phyloP scores from a whole-genome alignment of 2,329 filamentous ascomycete species.

The Botrytis sinoallii region DNA sequence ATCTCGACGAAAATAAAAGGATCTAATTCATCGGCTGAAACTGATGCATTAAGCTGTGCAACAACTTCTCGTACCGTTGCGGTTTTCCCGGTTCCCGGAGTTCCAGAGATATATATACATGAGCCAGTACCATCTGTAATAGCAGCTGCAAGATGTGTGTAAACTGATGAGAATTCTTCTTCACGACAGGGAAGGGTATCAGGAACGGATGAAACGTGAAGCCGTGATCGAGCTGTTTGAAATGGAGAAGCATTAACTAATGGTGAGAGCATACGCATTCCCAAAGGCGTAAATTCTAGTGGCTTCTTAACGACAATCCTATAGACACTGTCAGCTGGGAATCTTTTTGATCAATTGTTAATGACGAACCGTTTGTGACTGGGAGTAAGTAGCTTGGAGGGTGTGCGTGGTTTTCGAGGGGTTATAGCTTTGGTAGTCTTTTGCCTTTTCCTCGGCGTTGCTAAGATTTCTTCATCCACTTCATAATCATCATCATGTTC shows the following conservation, averaged over 20 bases:
- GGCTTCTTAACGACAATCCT: constrained; percentile 76
- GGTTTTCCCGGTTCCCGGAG: constrained; percentile 94
- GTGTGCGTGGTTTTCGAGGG: constrained; percentile 41
- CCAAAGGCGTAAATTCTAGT: constrained; percentile 92
- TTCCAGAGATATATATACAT: constrained; percentile 99
- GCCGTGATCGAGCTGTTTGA: constrained; percentile 79
- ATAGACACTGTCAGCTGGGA: not conserved
- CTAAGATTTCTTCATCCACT: constrained; percentile 11
- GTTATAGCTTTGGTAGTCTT: constrained; percentile 44
- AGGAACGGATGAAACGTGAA: constrained; percentile 93
- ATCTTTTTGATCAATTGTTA: not conserved
- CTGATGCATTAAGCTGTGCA: constrained; percentile 80
- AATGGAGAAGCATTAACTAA: constrained; percentile 80
- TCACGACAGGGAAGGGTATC: constrained; percentile 87
- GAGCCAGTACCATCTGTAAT: constrained; percentile 91
- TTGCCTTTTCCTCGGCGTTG: constrained; percentile 56
- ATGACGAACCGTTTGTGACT: constrained; percentile 56
- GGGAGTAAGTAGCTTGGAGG: constrained; percentile 51
- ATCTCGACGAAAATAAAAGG: constrained; percentile 99
- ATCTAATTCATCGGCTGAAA: constrained; percentile 85
- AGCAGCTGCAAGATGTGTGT: constrained; percentile 88
- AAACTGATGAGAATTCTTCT: constrained; percentile 86
- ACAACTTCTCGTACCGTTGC: constrained; percentile 96
- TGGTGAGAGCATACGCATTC: constrained; percentile 78
- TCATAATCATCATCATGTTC: constrained; percentile 32